Base-by-base conservation (phyloP, 345 rosid species). In the Salix purpurea region DNA sequence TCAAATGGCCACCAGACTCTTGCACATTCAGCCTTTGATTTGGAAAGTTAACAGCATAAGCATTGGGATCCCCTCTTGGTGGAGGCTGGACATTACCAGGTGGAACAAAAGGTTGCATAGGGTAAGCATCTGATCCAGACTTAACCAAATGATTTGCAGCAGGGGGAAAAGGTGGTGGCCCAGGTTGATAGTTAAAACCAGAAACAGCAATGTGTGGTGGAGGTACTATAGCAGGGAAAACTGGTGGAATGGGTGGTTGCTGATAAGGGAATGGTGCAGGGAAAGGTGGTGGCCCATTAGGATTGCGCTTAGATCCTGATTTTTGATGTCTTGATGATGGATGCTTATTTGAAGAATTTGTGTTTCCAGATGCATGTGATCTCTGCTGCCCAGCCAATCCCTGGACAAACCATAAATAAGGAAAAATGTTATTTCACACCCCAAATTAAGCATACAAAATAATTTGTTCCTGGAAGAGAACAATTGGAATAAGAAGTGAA, bases 191-290 rank as follows among this genome's bases (percentile, higher is more conserved):
- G 48, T 81, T 85, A 83, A 74, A 91, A 52, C 90, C 95, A 67
- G 94, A 84, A 80, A 88, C 83, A 26, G 91, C 83, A 80, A 88
- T 83, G 64, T 89, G 94, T 21, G 94, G 91, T 44, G 86, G 90
- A 80, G 91, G 90, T 62, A 81, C 78, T 89, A 89, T 85, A 75
- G 91, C 81, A 81, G 85, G 92, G 77, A 87, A 84, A 77, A 89
- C 77, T 72, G 86, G 86, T 5, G 84, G 88, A 62, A 82, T 56
- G 19, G 87, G 37, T 24, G 85, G 90, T 74, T 86, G 96, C 77
- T 78, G 84, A 78, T 89, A 91, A 50, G 93, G 87, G 32, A 85
- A 77, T 9, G 86, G 89, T 71, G 83, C 76, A 58, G 91, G 84
- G 76, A 88, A 91, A 70, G 91, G 90, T 70, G 92, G 94, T 2